Percentiles rank a stretch among this genome's conserved stretches.
These are phyloP conservation scores for Cyberlindnera nakhonratchasimensis DNA, from an alignment of 805 yeast species.

Conservation along the genomic window DNA sequence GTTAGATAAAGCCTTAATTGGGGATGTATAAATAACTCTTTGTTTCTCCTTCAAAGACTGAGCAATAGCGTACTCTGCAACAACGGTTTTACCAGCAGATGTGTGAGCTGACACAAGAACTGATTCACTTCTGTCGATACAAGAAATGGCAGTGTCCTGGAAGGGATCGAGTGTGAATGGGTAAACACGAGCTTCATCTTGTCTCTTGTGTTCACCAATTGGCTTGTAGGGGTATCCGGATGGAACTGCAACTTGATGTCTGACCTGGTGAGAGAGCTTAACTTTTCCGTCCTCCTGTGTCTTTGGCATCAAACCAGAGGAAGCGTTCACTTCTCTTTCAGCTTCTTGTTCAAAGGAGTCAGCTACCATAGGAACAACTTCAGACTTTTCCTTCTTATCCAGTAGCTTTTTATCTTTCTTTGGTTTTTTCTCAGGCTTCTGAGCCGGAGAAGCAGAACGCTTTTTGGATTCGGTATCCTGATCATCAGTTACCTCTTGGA, in stretches of 20 bases:
- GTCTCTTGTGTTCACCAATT: constrained; percentile 80
- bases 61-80: constrained; percentile 98
- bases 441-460: constrained; percentile 25
- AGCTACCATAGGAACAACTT: constrained; percentile 70
- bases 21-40: constrained; percentile 93
- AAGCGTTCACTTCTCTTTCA: constrained; percentile 80
- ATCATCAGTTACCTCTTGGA: constrained; percentile 12
- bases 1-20: constrained; percentile 86
- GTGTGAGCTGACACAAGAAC: constrained; percentile 98
- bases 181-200: constrained; percentile 78
- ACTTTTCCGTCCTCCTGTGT: constrained; percentile 47
- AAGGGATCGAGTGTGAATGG: constrained; percentile 95
- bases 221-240: constrained; percentile 87
- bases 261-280: constrained; percentile 84
- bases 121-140: constrained; percentile 91
- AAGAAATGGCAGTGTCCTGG: constrained; percentile 94
- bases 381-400: constrained; percentile 41
- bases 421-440: constrained; percentile 16
- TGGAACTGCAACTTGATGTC: constrained; percentile 97
- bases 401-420: constrained; percentile 31
- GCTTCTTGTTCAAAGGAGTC: constrained; percentile 89
- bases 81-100: constrained; percentile 97
- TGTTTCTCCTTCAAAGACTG: constrained; percentile 89
- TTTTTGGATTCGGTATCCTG: constrained; percentile 25
- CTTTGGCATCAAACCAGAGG: constrained; percentile 59